Evolutionary conservation across 2,329 filamentous ascomycete species (phyloP).

Genomic region (Claviceps paspali): DNA sequence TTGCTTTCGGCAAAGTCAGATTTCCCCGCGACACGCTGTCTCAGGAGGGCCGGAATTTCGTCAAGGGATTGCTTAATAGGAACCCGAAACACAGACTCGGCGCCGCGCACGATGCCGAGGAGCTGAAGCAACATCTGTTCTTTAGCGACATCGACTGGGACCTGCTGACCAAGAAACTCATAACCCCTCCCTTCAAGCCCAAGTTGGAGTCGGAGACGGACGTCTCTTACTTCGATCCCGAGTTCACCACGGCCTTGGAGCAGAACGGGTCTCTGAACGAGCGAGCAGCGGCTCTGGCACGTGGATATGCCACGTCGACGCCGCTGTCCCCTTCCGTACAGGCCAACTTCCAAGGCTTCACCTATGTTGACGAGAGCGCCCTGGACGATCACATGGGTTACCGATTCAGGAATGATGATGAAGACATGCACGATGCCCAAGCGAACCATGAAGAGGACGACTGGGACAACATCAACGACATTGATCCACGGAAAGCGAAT

Average conservation of each 20-base stretch:
- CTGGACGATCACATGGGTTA: constrained; percentile 71
- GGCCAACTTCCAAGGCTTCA: constrained; percentile 96
- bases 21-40: constrained; percentile 92
- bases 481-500: constrained; percentile 35
- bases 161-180: constrained; percentile 72
- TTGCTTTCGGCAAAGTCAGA: constrained; percentile 94
- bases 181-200: constrained; percentile 93
- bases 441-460: constrained; percentile 31
- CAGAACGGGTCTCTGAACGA: constrained; percentile 81
- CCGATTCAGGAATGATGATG: constrained; percentile 31
- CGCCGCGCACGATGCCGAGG: constrained; percentile 78
- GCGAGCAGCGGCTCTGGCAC: constrained; percentile 71
- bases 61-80: constrained; percentile 91
- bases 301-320: constrained; percentile 76
- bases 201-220: constrained; percentile 93
- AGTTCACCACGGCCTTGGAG: constrained; percentile 90
- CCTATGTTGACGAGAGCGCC: constrained; percentile 94
- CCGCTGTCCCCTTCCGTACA: constrained; percentile 91
- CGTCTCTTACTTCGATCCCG: constrained; percentile 95
- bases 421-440: constrained; percentile 44
- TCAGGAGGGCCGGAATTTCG: constrained; percentile 90
- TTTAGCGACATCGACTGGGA: constrained; percentile 92
- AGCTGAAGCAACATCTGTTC: constrained; percentile 88
- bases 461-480: constrained; percentile 44
- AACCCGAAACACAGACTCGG: constrained; percentile 93